Evolutionary conservation across 2,329 filamentous ascomycete genomes (phyloP), one percentile per base, ranked within the genome.

Genomic region (Seiridium unicorne): DNA sequence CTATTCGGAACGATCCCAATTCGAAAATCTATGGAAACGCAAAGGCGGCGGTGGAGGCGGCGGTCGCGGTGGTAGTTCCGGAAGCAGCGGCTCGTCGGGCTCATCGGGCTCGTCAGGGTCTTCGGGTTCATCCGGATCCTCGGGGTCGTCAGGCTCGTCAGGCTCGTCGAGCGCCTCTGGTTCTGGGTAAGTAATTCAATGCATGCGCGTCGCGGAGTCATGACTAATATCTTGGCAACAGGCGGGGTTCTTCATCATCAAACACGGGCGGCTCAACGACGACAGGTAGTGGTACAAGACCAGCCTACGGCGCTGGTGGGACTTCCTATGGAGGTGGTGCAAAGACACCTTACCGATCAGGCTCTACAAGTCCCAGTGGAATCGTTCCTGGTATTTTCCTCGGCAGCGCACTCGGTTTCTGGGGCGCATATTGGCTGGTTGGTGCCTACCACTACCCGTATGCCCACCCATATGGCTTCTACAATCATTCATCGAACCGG

Each of bases 241-340:
- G 49, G 18, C 32, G 32, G 9, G 49, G 49, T 36, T 36, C 32
- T n/a, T 36, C 32, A 46, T 74, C 74, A 32, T 78, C 74, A 55
- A 80, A 77, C 60, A 38, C 67, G 0, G 84, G 84, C 64, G 84
- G 85, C 54, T 70, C 74, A 7, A 88, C 88, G 3, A 79, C 74
- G 4, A 74, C 78, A 5, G 88, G 89, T 61, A 84, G 81, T 56
- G 88, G 89, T 13, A 75, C 82, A 1, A 67, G 76, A 13, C 86
- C 85, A 3, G 62, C 69, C 1, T 92, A 83, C 67, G 88, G 86
- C 49, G 85, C 86, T 44, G 87, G 88, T 6, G 55, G 55, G 36
- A 67, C 70, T 56, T 90, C 82, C 72, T 93, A 92, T 69, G 83
- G 84, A 44, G 89, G 89, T 54, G 91, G 91, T 54, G 82, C 86